Base-by-base conservation (phyloP, 2,329 filamentous ascomycete genomes). In the Cytospora schulzeri region DNA sequence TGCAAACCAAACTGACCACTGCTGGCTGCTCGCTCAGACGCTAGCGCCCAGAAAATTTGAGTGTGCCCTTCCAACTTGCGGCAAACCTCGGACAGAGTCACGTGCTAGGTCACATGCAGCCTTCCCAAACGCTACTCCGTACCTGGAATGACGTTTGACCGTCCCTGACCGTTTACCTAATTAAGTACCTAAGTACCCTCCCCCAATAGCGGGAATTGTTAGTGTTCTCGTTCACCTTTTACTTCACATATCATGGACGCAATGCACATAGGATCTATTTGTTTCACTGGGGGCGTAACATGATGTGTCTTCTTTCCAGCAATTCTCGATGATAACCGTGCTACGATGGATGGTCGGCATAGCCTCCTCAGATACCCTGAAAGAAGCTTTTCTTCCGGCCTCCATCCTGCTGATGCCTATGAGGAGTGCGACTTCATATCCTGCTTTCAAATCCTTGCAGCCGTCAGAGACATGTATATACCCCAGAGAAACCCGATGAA, bases 391-490 rank as follows among this genome's bases (percentile, higher is more conserved):
- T 31, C 29, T 31, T 9, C 29, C 29, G 29, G 29, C 12, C 35
- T 17, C 17, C 14, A 14, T 38, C 4, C 14, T 38, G 3, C 12
- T 2, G 12, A 4, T 38, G 35, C 2, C 14, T 38, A 14, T 15
- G 12, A 38, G 5, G 35, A 17, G 14, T 2, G 35, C 35, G 12
- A 4, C 17, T 17, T 38, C 35, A 14, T 38, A n/a, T 45, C 7
- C 17, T 45, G n/a, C 35, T 24, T 11, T 64, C 35, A 65, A 22
- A 63, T 55, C 48, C 35, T 71, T 6, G 77, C 76, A 24, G 80
- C 80, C 11, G 82, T 76, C 35, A 83, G 69, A 64, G 80, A 81
- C 79, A 83, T 80, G 70, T 83, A 83, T 35, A 82, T 78, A 11
- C 81, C 81, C 81, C 81, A 83, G 6, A 82, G 67, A 26, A 84